These are phyloP conservation scores for Macrophomina pseudophaseolina DNA, from an alignment of 2,329 filamentous ascomycete species.

Conservation along the genomic window DNA sequence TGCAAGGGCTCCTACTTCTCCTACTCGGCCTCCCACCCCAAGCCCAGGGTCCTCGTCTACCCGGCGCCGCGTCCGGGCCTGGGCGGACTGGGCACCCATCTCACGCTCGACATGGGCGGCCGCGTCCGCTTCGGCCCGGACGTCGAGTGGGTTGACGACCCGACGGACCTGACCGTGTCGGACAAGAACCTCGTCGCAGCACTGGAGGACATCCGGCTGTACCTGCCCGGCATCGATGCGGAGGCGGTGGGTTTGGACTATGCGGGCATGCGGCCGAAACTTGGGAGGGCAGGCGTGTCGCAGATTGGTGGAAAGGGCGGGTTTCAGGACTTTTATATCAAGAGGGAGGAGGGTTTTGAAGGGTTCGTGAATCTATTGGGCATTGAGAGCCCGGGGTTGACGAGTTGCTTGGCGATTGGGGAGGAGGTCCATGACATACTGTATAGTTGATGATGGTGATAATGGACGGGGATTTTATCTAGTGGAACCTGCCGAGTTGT, in stretches of 20 bases:
- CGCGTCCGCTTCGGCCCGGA: conserved; percentile 92
- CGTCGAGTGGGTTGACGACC: conserved; percentile 84
- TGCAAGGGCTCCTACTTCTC: conserved; percentile 97
- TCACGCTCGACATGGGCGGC: conserved; percentile 87
- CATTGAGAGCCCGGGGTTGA: conserved; percentile 92
- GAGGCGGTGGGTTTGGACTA: conserved; percentile 78
- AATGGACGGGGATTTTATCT: no score
- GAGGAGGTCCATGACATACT: conserved; percentile 70
- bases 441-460: conserved; percentile 44
- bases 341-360: conserved; percentile 74
- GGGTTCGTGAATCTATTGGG: conserved; percentile 91
- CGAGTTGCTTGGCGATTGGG: conserved; percentile 82
- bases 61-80: conserved; percentile 82
- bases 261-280: conserved; percentile 88
- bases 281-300: conserved; percentile 67
- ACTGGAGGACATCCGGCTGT: conserved; percentile 74
- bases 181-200: conserved; percentile 67
- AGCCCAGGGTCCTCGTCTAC: conserved; percentile 78
- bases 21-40: conserved; percentile 70
- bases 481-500: no score
- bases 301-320: conserved; percentile 59
- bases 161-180: conserved; percentile 72
- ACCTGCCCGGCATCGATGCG: conserved; percentile 75
- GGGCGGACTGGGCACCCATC: conserved; percentile 86
- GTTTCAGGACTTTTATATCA: conserved; percentile 85